Conservation (phyloP, 768 basidiomycete species). For the Kwoniella sp. region DNA sequence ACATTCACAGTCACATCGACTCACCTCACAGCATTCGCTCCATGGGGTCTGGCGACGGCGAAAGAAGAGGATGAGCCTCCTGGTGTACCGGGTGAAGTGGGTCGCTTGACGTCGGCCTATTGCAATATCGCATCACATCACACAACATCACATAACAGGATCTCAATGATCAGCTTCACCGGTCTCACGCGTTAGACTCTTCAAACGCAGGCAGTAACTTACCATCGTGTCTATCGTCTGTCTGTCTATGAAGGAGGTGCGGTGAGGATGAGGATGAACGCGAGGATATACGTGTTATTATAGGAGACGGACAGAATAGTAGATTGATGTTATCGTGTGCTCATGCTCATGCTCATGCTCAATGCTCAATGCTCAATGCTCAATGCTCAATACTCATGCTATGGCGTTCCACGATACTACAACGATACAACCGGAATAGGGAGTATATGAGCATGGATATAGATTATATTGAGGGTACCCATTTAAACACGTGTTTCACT, state of each 20-base stretch:
- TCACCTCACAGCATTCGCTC: conserved; percentile 55
- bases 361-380: too few species aligned
- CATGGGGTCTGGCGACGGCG: conserved; percentile 51
- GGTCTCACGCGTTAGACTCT: too few species aligned
- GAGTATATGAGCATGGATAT: too few species aligned
- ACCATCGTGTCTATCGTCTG: conserved; percentile 3
- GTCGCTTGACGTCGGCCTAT: conserved; percentile 50
- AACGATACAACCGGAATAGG: conserved; percentile 5
- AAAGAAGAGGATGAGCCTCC: conserved; percentile 41
- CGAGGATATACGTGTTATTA: too few species aligned
- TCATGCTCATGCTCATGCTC: too few species aligned
- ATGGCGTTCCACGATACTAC: conserved; percentile 16
- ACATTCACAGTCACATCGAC: conserved; percentile 3
- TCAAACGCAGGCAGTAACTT: too few species aligned
- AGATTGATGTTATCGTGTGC: too few species aligned
- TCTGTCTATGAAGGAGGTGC: neutral
- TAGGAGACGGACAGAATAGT: too few species aligned
- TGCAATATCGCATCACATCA: neutral
- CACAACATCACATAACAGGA: too few species aligned
- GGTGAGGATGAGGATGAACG: too few species aligned
- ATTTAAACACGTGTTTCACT: conserved; percentile 2
- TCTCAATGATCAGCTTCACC: too few species aligned
- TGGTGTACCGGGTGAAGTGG: conserved; percentile 45
- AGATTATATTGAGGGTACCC: neutral
- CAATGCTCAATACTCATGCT: too few species aligned